Evolutionary conservation across 2,329 filamentous ascomycete species (phyloP).

Genomic region (Pseudocercospora fuligena): DNA sequence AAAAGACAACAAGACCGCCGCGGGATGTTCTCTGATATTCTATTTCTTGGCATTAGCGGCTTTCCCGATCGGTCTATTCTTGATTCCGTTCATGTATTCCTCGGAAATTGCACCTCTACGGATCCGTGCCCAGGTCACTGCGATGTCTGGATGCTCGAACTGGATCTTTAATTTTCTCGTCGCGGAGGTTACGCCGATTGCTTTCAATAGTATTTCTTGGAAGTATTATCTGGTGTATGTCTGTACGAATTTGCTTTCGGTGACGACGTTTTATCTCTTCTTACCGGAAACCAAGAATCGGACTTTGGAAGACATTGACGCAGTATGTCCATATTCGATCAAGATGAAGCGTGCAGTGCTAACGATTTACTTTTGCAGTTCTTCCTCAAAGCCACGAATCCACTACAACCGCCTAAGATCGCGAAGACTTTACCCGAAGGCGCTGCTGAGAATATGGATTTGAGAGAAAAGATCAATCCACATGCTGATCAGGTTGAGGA

Average conservation of each 20-base stretch:
- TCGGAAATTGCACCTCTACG: slow-evolving; percentile 40
- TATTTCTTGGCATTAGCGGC: slow-evolving; percentile 35
- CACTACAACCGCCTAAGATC: slow-evolving; percentile 30
- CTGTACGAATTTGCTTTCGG: slow-evolving; percentile 62
- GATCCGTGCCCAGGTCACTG: slow-evolving; percentile 38
- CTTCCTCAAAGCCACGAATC: slow-evolving; percentile 32
- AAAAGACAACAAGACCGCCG: slow-evolving; percentile 25
- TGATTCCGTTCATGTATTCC: slow-evolving; percentile 42
- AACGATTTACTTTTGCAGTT: slow-evolving; percentile 16
- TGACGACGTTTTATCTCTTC: slow-evolving; percentile 47
- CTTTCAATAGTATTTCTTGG: slow-evolving; percentile 58
- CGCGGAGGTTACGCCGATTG: slow-evolving; percentile 55
- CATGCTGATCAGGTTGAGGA: slow-evolving; percentile 25
- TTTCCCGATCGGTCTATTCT: slow-evolving; percentile 38
- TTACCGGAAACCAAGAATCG: slow-evolving; percentile 35
- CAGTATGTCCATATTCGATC: not conserved
- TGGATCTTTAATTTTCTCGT: slow-evolving; percentile 62
- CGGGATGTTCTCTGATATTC: slow-evolving; percentile 34
- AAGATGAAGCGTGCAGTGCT: not conserved
- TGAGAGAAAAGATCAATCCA: slow-evolving; percentile 22
- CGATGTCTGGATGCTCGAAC: slow-evolving; percentile 55
- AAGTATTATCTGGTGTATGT: slow-evolving; percentile 57
- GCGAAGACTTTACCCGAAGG: slow-evolving; percentile 31
- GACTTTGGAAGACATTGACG: slow-evolving; percentile 39
- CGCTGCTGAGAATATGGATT: slow-evolving; percentile 24